Evolutionary conservation across 345 rosid species (phyloP).

Genomic region (Anastatica hierochuntica): DNA sequence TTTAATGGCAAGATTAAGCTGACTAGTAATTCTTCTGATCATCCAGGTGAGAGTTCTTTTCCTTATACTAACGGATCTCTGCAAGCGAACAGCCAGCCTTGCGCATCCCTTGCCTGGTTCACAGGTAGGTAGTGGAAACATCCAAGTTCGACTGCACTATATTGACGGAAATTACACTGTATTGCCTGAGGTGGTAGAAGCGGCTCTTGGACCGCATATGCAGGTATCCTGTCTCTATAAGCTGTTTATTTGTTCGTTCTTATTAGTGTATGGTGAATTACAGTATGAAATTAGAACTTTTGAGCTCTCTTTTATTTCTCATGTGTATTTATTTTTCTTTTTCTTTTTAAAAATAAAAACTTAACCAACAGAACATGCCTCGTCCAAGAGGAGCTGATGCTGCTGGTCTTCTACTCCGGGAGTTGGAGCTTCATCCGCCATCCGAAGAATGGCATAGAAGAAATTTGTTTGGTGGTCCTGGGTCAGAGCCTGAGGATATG

Average conservation of each 20-base stretch:
- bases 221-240: slow-evolving; percentile 51
- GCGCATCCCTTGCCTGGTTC: slow-evolving; percentile 82
- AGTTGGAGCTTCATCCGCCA: slow-evolving; percentile 95
- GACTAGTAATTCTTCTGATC: slow-evolving; percentile 5
- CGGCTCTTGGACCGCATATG: slow-evolving; percentile 98
- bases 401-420: slow-evolving; percentile 91
- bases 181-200: slow-evolving; percentile 98
- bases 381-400: slow-evolving; percentile 99
- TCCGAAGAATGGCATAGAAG: slow-evolving; percentile 99
- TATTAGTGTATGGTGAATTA: not conserved
- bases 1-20: too few species aligned
- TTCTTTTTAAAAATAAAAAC: too few species aligned
- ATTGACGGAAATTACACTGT: slow-evolving; percentile 96
- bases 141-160: slow-evolving; percentile 95
- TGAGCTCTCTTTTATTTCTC: slow-evolving; percentile 1
- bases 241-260: not conserved
- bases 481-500: slow-evolving; percentile 77
- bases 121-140: slow-evolving; percentile 80
- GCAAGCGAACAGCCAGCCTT: slow-evolving; percentile 68
- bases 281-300: not conserved
- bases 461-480: slow-evolving; percentile 92
- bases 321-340: not conserved
- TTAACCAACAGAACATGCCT: slow-evolving; percentile 78
- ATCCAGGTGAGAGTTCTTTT: slow-evolving; percentile 93
- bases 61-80: slow-evolving; percentile 95